Conservation (phyloP, 2,329 filamentous ascomycete genomes). For the Penicillium concentricum region DNA sequence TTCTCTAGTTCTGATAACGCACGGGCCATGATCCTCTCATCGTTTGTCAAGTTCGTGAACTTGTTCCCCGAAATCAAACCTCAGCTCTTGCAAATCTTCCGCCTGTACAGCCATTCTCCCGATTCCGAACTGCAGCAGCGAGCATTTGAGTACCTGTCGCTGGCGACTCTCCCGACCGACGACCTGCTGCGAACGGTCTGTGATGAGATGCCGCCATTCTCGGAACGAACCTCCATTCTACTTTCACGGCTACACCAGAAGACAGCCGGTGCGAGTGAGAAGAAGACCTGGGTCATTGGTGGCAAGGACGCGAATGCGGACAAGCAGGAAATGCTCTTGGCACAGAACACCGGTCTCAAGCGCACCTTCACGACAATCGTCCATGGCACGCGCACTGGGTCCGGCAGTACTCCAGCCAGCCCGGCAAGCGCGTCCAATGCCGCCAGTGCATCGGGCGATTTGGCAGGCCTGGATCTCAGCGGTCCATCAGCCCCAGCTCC, state of each 20-base stretch:
- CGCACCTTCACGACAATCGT: slow-evolving; percentile 70
- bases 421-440: slow-evolving; percentile 45
- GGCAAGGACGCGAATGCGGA: slow-evolving; percentile 91
- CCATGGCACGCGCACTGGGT: slow-evolving; percentile 39
- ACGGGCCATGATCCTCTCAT: slow-evolving; percentile 89
- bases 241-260: slow-evolving; percentile 92
- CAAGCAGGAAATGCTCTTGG: slow-evolving; percentile 73
- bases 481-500: slow-evolving; percentile 62
- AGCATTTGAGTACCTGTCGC: slow-evolving; percentile 88
- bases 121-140: slow-evolving; percentile 95
- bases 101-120: slow-evolving; percentile 87
- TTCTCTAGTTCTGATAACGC: slow-evolving; percentile 84
- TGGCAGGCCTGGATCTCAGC: slow-evolving; percentile 79
- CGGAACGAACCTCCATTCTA: slow-evolving; percentile 86
- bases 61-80: slow-evolving; percentile 98
- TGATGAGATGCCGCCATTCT: slow-evolving; percentile 98
- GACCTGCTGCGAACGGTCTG: slow-evolving; percentile 90
- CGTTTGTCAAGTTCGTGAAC: slow-evolving; percentile 97
- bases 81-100: slow-evolving; percentile 85
- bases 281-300: slow-evolving; percentile 96
- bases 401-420: slow-evolving; percentile 35
- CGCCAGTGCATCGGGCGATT: slow-evolving; percentile 59
- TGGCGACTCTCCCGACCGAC: slow-evolving; percentile 83
- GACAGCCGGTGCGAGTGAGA: slow-evolving; percentile 87
- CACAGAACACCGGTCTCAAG: slow-evolving; percentile 78